phyloP scores from a whole-genome alignment of 1,284 basidiomycete species.

The Cryptococcus jaspeensis region DNA sequence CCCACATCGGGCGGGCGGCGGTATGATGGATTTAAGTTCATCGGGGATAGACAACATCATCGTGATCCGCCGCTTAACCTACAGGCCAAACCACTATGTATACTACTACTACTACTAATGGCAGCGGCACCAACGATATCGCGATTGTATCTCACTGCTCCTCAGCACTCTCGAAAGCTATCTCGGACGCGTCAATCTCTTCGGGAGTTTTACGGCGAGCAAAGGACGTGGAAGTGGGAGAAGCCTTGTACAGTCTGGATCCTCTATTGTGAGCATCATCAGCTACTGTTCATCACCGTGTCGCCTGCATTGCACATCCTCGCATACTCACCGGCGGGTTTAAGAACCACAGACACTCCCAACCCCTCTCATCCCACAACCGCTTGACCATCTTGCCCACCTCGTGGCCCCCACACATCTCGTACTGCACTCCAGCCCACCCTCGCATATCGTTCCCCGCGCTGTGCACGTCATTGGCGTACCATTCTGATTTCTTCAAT shows the following conservation, averaged over 20 bases:
- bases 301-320: not conserved
- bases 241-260: conserved; percentile 47
- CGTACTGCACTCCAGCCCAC: conserved; percentile 39
- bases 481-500: no score
- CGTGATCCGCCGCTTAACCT: no score
- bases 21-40: no score
- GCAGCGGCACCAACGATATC: no score
- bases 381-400: conserved; percentile 44
- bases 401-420: conserved; percentile 37
- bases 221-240: conserved; percentile 50
- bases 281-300: not conserved
- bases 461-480: no score
- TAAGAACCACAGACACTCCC: conserved; percentile 48
- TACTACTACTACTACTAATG: no score
- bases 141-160: no score
- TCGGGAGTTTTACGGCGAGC: conserved; percentile 46
- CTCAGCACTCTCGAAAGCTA: no score
- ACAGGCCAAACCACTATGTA: no score
- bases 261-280: conserved; percentile 15
- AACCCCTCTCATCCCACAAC: conserved; percentile 47
- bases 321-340: conserved; percentile 32
- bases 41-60: no score
- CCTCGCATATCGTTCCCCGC: conserved; percentile 28
- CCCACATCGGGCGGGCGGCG: no score
- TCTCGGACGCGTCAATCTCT: conserved; percentile 48